Base-by-base conservation (phyloP, 2,329 filamentous ascomycete species). In the Lasiodiplodia theobromae region DNA sequence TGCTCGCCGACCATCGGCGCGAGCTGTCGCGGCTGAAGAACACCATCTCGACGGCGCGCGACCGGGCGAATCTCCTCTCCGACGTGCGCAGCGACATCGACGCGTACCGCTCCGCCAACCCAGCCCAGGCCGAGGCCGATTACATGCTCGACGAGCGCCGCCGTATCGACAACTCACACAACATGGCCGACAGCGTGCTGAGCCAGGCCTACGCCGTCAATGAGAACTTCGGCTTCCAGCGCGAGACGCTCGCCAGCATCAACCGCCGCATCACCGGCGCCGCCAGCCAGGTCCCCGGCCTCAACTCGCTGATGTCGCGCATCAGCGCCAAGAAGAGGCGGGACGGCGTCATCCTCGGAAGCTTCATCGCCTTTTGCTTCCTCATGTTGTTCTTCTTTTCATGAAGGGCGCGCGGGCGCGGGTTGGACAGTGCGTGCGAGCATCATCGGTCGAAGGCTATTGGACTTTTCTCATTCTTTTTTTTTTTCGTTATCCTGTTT, bases 141-240 rank as follows among this genome's bases (percentile, higher is more conserved):
- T 99, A 98, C 84, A 97, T 99, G 94, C 87, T 99, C 34, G 91
- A 92, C 74, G 96, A 99, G 86, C 88, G 96, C 64, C 84, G 86
- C 71, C 88, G 92, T 71, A 89, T 99, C 76, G 96, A 99, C 77
- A 91, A 93, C 78, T 96, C 92, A 76, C 92, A 98, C 81, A 91
- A 89, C 73, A 90, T 97, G 85, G 91, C 93, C 58, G 96, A 99
- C 79, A 92, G 88, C 71, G 94, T 99, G 40, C 85, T 99, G 69
- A 94, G 91, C 77, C 96, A 98, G 83, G 96, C 96, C 8, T 99
- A 99, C 82, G 94, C 95, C 12, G 93, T 98, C 66, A 96, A 97
- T 78, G 94, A 98, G 82, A 94, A 86, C 79, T 98, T 99, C 78
- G 86, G 88, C 16, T 76, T 94, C 68, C 96, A 99, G 84, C 86